phyloP scores from a whole-genome alignment of 2,329 filamentous ascomycete genomes.

The Fusarium vanettenii region DNA sequence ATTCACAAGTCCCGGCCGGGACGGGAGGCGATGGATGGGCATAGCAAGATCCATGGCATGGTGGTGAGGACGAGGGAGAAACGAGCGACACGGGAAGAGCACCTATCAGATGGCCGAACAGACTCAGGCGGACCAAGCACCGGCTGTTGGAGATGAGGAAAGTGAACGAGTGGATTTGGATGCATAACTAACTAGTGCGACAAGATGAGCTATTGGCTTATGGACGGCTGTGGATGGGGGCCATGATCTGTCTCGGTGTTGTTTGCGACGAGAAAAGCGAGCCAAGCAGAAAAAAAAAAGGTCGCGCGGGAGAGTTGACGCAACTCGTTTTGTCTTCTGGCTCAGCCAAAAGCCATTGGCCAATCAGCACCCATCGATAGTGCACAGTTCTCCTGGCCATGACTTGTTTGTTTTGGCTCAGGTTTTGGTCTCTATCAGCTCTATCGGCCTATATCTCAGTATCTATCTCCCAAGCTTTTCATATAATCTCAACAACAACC shows the following conservation, averaged over 20 bases:
- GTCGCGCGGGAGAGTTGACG: conserved; percentile 23
- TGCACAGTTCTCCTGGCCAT: conserved; percentile 29
- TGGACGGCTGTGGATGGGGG: background rate
- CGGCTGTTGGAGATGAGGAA: conserved; percentile 10
- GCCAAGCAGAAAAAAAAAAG: conserved; percentile 3
- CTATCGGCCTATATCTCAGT: conserved; percentile 19
- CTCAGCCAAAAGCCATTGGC: conserved; percentile 44
- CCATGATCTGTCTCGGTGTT: conserved; percentile 32
- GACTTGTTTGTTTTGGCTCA: conserved; percentile 39
- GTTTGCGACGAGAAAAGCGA: conserved; percentile 39
- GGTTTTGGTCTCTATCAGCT: conserved; percentile 11
- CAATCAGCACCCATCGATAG: conserved; percentile 48
- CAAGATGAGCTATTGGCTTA: background rate
- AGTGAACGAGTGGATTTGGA: background rate
- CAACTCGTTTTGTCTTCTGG: conserved; percentile 41
- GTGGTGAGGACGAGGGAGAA: conserved; percentile 1
- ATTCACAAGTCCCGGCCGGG: conserved; percentile 32
- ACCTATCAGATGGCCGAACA: conserved; percentile 11
- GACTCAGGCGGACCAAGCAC: conserved; percentile 12
- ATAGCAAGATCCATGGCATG: conserved; percentile 27
- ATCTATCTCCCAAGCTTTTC: conserved; percentile 35
- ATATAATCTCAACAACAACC: conserved; percentile 31
- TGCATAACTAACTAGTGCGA: background rate
- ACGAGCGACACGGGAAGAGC: conserved; percentile 8
- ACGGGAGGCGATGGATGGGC: conserved; percentile 26